These are phyloP conservation scores for Nannochloropsis limnetica DNA, from an alignment of 352 stramenopile genomes.

Conservation along the genomic window DNA sequence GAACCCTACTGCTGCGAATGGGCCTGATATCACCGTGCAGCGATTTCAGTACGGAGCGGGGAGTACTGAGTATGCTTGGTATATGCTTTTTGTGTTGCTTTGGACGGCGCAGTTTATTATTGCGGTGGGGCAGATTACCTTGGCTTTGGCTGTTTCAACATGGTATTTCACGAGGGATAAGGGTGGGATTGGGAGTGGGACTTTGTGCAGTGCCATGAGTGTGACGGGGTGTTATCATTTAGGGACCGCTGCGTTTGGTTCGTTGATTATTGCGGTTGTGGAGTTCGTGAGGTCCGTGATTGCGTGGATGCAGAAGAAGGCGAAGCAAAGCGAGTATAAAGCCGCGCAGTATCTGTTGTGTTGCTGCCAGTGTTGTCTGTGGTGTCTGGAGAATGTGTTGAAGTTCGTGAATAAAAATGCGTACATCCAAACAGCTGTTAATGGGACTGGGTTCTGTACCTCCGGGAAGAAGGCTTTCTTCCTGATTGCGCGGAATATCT, in stretches of 20 bases:
- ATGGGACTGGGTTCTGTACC: conserved; percentile 76
- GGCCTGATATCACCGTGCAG: conserved; percentile 41
- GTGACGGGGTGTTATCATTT: conserved; percentile 69
- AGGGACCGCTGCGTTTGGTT: conserved; percentile 86
- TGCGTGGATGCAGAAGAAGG: conserved; percentile 81
- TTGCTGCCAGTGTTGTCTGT: conserved; percentile 82
- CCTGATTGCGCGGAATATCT: conserved; percentile 84
- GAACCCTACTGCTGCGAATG: conserved; percentile 30
- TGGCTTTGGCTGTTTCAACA: conserved; percentile 74
- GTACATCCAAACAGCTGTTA: conserved; percentile 83
- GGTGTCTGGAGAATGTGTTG: conserved; percentile 83
- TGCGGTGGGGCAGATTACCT: conserved; percentile 68
- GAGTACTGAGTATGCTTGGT: conserved; percentile 50
- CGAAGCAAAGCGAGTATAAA: conserved; percentile 64
- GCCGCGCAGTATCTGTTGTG: conserved; percentile 62
- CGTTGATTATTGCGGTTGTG: conserved; percentile 87
- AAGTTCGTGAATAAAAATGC: conserved; percentile 95
- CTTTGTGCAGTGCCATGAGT: conserved; percentile 51
- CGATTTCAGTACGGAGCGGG: conserved; percentile 42
- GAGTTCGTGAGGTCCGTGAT: conserved; percentile 81
- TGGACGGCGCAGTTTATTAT: conserved; percentile 92
- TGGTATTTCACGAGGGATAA: conserved; percentile 85
- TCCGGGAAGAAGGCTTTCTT: conserved; percentile 81
- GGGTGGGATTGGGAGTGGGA: conserved; percentile 55
- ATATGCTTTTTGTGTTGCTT: conserved; percentile 82